Evolutionary conservation across 805 yeast genomes (phyloP), one percentile per base, ranked within the genome.

Genomic region (Metschnikowia kunwiensis): DNA sequence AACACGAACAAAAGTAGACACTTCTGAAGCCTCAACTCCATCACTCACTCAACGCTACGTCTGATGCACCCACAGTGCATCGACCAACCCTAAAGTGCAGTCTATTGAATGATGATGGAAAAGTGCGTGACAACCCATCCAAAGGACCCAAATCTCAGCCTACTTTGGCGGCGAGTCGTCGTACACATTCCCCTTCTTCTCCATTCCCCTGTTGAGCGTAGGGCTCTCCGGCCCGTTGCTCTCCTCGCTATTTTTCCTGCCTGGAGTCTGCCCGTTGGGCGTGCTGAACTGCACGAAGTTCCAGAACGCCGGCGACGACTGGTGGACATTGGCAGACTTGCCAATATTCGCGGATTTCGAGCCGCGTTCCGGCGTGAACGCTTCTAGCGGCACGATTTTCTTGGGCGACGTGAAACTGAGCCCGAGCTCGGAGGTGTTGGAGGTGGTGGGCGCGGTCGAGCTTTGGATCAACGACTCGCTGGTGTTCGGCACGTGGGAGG

Each of bases 241-340:
- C 31, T 58, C 70, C 11, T 62, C 70, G 29, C 67, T 61, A 36
- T 58, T 53, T 36, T 67, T 63, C 19, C 71, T 39, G 24, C 61
- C 46, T 1, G 74, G 71, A 0, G 71, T 67, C 42, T 67, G 72
- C 7, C 68, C 70, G 36, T 65, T 65, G 3, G 72, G 73, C 5
- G 72, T 68, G 39, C 68, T 64, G 40, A 89, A 80, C 52, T 88
- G 96, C 53, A 89, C 86, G 63, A 86, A 80, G 55, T 84, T 86
- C 97, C 96, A 86, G 41, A 89, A 76, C 12, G 95, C 96, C 1
- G 97, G 97, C 1, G 95, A 86, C 20, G 82, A 76, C 63, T 61
- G 75, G 63, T 65, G 59, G 58, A 65, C 55, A 62, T 65, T 53
- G 56, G 69, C 36, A 4, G 53, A 38, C 31, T 55, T 60, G 19